Evolutionary conservation across 2,329 filamentous ascomycete genomes (phyloP).

Genomic region (Thermomyces lanuginosus): DNA sequence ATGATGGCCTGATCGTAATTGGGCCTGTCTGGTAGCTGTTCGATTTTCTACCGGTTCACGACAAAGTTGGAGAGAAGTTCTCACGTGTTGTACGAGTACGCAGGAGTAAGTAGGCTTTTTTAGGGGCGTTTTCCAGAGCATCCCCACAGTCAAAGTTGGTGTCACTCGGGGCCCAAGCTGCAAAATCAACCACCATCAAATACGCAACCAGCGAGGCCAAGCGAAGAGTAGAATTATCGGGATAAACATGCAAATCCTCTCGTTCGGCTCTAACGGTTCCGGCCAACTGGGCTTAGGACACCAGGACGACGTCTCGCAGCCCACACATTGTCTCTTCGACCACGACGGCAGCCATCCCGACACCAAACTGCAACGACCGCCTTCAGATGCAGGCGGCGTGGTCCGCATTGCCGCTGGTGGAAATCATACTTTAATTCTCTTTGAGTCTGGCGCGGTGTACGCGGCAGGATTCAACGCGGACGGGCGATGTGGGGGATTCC

Average conservation of each 20-base stretch:
- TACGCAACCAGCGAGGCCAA: too few species aligned
- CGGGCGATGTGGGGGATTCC: slow-evolving; percentile 24
- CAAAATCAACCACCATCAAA: too few species aligned
- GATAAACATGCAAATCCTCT: slow-evolving; percentile 36
- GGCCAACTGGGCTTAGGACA: slow-evolving; percentile 59
- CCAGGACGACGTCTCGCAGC: slow-evolving; percentile 51
- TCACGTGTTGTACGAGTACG: too few species aligned
- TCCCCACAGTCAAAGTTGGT: too few species aligned
- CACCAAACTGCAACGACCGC: slow-evolving; percentile 13
- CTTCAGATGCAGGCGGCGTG: slow-evolving; percentile 11
- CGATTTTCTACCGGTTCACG: too few species aligned
- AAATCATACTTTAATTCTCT: slow-evolving; percentile 69
- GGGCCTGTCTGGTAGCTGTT: too few species aligned
- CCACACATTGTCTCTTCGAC: slow-evolving; percentile 44
- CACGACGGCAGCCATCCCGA: not conserved
- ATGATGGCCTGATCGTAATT: too few species aligned
- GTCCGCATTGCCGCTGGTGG: slow-evolving; percentile 47
- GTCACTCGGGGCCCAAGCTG: too few species aligned
- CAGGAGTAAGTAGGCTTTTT: too few species aligned
- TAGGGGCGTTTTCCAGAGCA: too few species aligned
- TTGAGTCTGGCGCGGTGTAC: slow-evolving; percentile 42
- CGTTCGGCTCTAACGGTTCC: slow-evolving; percentile 61
- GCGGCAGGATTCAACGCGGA: slow-evolving; percentile 46
- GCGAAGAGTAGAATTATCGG: too few species aligned
- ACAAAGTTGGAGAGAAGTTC: too few species aligned